Percentiles rank a stretch among this genome's conserved stretches.
Conservation (phyloP, 2,329 filamentous ascomycete species). For the Cordyceps militaris region DNA sequence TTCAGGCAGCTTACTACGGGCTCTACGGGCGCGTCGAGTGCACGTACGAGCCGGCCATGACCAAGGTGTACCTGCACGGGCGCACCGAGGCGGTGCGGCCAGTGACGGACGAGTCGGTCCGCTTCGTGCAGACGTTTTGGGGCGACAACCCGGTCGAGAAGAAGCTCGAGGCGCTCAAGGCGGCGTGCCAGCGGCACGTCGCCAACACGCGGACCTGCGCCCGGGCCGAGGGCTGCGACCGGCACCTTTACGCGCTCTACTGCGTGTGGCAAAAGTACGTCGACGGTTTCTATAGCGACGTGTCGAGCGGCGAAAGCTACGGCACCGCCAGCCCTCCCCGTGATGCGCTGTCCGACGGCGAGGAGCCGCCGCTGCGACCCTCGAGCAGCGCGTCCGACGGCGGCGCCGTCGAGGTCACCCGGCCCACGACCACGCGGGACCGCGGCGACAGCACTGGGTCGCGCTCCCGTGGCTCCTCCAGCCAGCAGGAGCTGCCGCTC, state of each 20-base stretch:
- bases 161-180: conserved; percentile 80
- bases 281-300: conserved; percentile 58
- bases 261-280: conserved; percentile 89
- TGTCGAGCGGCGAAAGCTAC: conserved; percentile 48
- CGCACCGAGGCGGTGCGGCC: conserved; percentile 89
- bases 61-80: conserved; percentile 86
- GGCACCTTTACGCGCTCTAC: conserved; percentile 89
- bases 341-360: conserved; percentile 31
- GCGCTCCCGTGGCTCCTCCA: conserved; percentile 33
- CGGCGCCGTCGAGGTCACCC: conserved; percentile 24
- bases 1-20: conserved; percentile 96
- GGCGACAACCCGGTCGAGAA: conserved; percentile 73
- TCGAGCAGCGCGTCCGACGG: conserved; percentile 19
- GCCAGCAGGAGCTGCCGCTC: conserved; percentile 52
- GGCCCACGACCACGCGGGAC: conserved; percentile 33
- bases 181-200: conserved; percentile 77
- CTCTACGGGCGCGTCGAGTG: conserved; percentile 91
- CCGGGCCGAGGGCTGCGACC: conserved; percentile 84
- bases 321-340: conserved; percentile 55
- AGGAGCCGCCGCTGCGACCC: conserved; percentile 25
- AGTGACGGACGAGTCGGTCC: conserved; percentile 73
- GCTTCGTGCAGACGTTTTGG: conserved; percentile 93
- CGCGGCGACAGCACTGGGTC: conserved; percentile 50
- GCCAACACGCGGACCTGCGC: conserved; percentile 75
- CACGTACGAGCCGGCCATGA: conserved; percentile 98